Evolutionary conservation across 2,329 filamentous ascomycete genomes (phyloP).

Genomic region (Dactylonectria macrodidyma): DNA sequence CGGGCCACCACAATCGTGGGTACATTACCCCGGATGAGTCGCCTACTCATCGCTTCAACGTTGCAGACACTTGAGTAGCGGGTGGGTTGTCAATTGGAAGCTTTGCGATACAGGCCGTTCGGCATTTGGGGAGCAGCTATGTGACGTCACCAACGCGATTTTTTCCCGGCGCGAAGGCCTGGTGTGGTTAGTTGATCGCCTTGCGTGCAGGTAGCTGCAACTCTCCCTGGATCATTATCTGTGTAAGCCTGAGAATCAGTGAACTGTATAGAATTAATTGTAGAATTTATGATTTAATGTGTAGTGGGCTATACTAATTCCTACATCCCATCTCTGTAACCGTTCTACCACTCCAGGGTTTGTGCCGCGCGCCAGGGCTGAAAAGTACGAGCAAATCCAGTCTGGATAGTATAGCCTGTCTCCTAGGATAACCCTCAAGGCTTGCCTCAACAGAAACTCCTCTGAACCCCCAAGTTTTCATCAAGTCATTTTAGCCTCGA

Average conservation of each 20-base stretch:
- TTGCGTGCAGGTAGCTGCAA: too few relatives aligned
- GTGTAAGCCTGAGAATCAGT: too few relatives aligned
- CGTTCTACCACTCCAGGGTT: not conserved
- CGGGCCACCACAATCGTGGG: constrained; percentile 5
- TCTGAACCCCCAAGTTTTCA: not conserved
- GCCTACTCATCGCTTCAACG: constrained; percentile 41
- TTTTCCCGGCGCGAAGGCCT: not conserved
- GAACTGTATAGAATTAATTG: too few relatives aligned
- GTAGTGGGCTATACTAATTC: too few relatives aligned
- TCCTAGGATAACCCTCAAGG: not conserved
- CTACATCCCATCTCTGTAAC: too few relatives aligned
- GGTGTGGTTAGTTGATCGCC: not conserved
- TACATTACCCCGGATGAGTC: constrained; percentile 34
- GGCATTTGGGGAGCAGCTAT: constrained; percentile 11
- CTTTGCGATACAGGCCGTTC: constrained; percentile 13
- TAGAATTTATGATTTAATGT: too few relatives aligned
- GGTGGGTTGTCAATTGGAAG: constrained; percentile 8
- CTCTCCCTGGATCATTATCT: too few relatives aligned
- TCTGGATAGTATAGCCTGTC: too few relatives aligned
- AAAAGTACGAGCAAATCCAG: not conserved
- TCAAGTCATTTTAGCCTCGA: not conserved
- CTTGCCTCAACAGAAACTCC: constrained; percentile 7
- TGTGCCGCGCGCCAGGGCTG: not conserved
- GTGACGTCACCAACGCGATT: constrained; percentile 42
- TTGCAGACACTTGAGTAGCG: constrained; percentile 22